These are phyloP conservation scores for Pythium myriotylum DNA, from an alignment of 352 stramenopile genomes.

Conservation along the genomic window DNA sequence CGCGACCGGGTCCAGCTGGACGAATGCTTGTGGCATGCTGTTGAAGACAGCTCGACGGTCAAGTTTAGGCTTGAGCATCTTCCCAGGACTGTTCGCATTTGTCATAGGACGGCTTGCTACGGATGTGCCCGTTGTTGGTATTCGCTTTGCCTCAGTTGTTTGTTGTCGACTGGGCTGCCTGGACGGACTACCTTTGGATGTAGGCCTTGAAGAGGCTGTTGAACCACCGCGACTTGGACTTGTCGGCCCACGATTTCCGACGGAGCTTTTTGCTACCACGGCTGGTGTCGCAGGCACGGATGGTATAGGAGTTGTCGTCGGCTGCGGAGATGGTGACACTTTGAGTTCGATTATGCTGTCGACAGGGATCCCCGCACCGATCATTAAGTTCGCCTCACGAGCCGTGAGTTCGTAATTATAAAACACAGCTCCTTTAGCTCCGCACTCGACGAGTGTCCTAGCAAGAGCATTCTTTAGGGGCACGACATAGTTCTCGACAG, in stretches of 20 bases:
- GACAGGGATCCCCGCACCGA: constrained; percentile 43
- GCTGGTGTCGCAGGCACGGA: not conserved
- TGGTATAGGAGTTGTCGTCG: not conserved
- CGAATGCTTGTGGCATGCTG: constrained; percentile 42
- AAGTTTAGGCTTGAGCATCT: constrained; percentile 17
- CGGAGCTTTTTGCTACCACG: not conserved
- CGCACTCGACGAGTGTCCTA: not conserved
- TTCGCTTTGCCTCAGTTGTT: not conserved
- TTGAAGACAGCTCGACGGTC: constrained; percentile 37
- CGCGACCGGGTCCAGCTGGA: constrained; percentile 32
- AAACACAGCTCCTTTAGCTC: constrained; percentile 49
- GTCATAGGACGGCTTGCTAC: not conserved
- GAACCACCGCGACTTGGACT: constrained; percentile 5
- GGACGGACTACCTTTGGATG: constrained; percentile 15
- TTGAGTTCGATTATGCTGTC: constrained; percentile 67
- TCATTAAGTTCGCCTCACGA: constrained; percentile 48
- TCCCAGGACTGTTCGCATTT: constrained; percentile 17
- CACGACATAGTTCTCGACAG: constrained; percentile 28
- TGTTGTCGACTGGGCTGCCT: constrained; percentile 5
- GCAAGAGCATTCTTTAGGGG: constrained; percentile 23
- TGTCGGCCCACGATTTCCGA: not conserved
- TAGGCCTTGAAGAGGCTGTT: not conserved
- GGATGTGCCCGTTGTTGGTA: constrained; percentile 1
- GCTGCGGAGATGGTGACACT: constrained; percentile 4
- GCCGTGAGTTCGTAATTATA: constrained; percentile 60